A percentile compares a stretch with the other conserved stretches of the same genome.
phyloP scores from a whole-genome alignment of 495 filamentous ascomycete species.

The Elaphomyces granulatus region DNA sequence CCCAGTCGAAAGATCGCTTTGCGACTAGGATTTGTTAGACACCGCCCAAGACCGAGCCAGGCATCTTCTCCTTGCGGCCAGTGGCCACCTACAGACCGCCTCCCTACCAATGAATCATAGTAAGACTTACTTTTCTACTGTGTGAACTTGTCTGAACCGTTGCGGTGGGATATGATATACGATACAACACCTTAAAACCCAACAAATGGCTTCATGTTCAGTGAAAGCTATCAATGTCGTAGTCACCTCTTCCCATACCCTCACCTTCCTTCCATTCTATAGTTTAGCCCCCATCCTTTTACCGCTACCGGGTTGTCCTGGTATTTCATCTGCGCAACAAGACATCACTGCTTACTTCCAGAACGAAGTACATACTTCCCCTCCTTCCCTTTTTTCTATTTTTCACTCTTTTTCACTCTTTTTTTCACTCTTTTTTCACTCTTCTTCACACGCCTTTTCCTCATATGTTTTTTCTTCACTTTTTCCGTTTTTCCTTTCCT shows the following conservation, averaged over 20 bases:
- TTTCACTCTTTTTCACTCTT: constrained; percentile 8
- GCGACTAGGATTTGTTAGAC: neutral
- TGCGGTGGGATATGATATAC: too few species aligned
- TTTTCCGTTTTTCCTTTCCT: constrained; percentile 4
- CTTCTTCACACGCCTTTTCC: constrained; percentile 10
- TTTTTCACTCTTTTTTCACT: constrained; percentile 11
- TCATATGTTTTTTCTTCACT: constrained; percentile 4
- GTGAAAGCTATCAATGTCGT: neutral
- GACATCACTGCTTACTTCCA: neutral
- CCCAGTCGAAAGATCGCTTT: neutral
- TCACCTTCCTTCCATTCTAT: neutral
- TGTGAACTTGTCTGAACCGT: too few species aligned
- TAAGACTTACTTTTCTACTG: constrained; percentile 1
- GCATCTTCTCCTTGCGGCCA: too few species aligned
- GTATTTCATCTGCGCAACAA: neutral
- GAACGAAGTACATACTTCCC: neutral
- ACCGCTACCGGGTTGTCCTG: neutral
- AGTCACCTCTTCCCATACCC: neutral
- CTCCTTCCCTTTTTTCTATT: constrained; percentile 6
- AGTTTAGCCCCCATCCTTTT: neutral
- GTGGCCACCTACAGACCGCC: too few species aligned
- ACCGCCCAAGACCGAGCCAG: too few species aligned
- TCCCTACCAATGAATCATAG: constrained; percentile 3
- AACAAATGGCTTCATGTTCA: too few species aligned
- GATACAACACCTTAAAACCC: too few species aligned